phyloP scores from a whole-genome alignment of 768 basidiomycete species.

The Coprinopsis sp. region DNA sequence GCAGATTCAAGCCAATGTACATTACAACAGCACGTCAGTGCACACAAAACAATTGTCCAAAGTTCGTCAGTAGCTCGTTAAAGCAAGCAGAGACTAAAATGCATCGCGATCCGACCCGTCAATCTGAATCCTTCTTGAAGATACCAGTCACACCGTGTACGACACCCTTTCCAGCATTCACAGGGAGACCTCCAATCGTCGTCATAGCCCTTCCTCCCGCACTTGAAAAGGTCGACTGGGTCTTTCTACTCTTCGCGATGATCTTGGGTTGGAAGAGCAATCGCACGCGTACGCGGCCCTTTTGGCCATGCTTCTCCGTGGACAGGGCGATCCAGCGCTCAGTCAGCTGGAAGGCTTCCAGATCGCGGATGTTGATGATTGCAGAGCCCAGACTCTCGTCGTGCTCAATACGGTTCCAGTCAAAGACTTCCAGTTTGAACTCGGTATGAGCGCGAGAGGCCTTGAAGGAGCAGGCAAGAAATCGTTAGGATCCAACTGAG shows the following conservation, averaged over 20 bases:
- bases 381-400: slow-evolving; percentile 78
- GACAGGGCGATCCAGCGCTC: slow-evolving; percentile 56
- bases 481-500: not conserved
- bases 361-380: slow-evolving; percentile 57
- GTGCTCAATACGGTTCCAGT: slow-evolving; percentile 90
- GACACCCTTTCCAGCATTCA: slow-evolving; percentile 75
- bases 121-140: slow-evolving; percentile 47
- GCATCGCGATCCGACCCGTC: too few relatives aligned
- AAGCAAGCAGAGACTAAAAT: too few relatives aligned
- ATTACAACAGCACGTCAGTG: too few relatives aligned
- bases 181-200: slow-evolving; percentile 68
- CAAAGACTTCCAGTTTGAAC: slow-evolving; percentile 77
- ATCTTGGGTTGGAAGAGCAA: slow-evolving; percentile 88
- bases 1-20: too few relatives aligned
- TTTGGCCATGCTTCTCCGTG: slow-evolving; percentile 64
- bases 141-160: slow-evolving; percentile 42
- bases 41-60: too few relatives aligned
- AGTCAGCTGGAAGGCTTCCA: slow-evolving; percentile 74
- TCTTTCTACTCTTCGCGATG: slow-evolving; percentile 77
- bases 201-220: slow-evolving; percentile 88
- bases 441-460: slow-evolving; percentile 77
- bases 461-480: slow-evolving; percentile 32
- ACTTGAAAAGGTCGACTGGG: slow-evolving; percentile 79
- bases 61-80: too few relatives aligned
- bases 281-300: slow-evolving; percentile 67